These are phyloP conservation scores for Groenewaldozyma salmanticensis DNA, from an alignment of 805 yeast species.

Conservation along the genomic window DNA sequence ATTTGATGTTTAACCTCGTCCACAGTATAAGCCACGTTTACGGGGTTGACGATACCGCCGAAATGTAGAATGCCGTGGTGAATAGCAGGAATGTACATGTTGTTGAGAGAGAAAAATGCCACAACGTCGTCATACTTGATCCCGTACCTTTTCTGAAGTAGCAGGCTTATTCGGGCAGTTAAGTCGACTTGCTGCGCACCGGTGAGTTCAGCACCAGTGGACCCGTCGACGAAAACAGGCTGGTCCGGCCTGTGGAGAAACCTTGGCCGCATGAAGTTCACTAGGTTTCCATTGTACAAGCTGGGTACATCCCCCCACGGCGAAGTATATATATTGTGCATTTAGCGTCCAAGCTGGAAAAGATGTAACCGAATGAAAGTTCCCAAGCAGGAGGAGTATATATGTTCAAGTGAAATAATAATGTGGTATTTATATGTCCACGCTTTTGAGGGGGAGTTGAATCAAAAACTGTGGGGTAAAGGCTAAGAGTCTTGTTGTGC, in stretches of 20 bases:
- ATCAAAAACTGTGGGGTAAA: too few relatives aligned
- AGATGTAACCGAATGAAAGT: too few relatives aligned
- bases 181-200: constrained; percentile 10
- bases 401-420: too few relatives aligned
- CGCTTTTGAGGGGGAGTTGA: too few relatives aligned
- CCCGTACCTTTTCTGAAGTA: constrained; percentile 15
- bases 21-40: constrained; percentile 25
- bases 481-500: too few relatives aligned
- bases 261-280: too few relatives aligned
- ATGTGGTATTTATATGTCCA: too few relatives aligned
- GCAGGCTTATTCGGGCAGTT: constrained; percentile 15
- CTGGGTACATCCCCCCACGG: too few relatives aligned
- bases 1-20: constrained; percentile 26
- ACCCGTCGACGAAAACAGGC: constrained; percentile 17
- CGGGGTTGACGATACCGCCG: constrained; percentile 27
- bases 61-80: constrained; percentile 22
- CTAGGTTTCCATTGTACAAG: too few relatives aligned
- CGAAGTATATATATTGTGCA: too few relatives aligned
- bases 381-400: too few relatives aligned
- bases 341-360: too few relatives aligned
- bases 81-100: constrained; percentile 21
- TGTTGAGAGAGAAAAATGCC: constrained; percentile 22
- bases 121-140: constrained; percentile 24
- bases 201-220: constrained; percentile 14
- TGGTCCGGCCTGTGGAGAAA: constrained; percentile 9